Conservation (phyloP, 768 basidiomycete genomes). For the Myochromella boudieri region DNA sequence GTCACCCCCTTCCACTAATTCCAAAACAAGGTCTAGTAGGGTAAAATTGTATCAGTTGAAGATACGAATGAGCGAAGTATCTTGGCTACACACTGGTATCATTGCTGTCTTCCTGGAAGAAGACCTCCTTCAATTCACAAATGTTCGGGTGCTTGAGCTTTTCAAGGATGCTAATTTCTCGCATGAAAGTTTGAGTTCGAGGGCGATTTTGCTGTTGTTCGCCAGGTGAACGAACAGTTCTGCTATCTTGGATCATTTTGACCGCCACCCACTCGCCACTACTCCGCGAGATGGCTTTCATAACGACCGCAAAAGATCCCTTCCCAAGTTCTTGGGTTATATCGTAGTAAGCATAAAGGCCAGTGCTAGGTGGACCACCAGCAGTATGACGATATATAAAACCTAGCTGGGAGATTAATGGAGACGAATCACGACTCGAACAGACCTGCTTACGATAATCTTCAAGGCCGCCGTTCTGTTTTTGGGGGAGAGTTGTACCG, state of each 20-base stretch:
- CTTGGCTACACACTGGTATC: conserved; percentile 50
- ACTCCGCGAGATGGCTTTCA: conserved; percentile 71
- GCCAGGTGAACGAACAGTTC: conserved; percentile 31
- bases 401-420: conserved; percentile 35
- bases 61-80: conserved; percentile 16
- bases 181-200: conserved; percentile 43
- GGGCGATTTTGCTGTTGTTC: conserved; percentile 21
- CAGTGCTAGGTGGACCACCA: conserved; percentile 43
- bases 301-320: conserved; percentile 90
- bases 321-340: conserved; percentile 74
- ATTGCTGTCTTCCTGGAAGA: conserved; percentile 55
- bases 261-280: conserved; percentile 81
- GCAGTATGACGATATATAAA: conserved; percentile 73
- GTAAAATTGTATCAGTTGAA: conserved; percentile 14
- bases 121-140: conserved; percentile 76
- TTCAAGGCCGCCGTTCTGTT: conserved; percentile 46
- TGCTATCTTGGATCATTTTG: conserved; percentile 76
- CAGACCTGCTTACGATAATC: conserved; percentile 65
- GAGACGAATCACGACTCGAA: not conserved
- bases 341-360: conserved; percentile 68
- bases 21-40: conserved; percentile 71
- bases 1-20: conserved; percentile 87
- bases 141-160: conserved; percentile 79
- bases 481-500: conserved; percentile 55
- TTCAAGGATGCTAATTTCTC: conserved; percentile 81